Conservation (phyloP, 441 rosid genomes). For the Theobroma grandiflorum region DNA sequence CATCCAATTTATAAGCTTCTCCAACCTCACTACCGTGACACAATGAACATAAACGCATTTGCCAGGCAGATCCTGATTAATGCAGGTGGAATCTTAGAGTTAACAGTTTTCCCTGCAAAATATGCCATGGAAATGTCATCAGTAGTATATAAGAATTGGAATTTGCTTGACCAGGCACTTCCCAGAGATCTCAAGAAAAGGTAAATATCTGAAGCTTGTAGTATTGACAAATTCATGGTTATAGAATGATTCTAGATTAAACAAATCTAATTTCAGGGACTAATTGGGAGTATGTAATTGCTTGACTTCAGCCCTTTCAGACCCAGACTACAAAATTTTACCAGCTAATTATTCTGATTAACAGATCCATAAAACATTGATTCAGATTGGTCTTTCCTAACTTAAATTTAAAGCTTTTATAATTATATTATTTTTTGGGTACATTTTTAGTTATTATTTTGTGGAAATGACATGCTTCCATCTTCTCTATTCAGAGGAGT, state of each 20-base stretch:
- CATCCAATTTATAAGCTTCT: conserved; percentile 87
- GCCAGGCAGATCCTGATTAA: conserved; percentile 78
- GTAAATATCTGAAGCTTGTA: conserved; percentile 36
- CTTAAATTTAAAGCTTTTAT: too few relatives aligned
- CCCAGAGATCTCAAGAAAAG: conserved; percentile 84
- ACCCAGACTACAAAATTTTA: too few relatives aligned
- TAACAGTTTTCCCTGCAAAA: conserved; percentile 67
- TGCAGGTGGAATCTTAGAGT: conserved; percentile 79
- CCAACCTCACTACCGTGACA: conserved; percentile 90
- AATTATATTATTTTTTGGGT: too few relatives aligned
- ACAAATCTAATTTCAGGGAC: neutral
- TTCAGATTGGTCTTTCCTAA: neutral
- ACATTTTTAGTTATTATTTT: too few relatives aligned
- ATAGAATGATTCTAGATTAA: neutral
- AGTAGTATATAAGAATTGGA: conserved; percentile 68
- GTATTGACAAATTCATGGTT: neutral
- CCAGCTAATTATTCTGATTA: too few relatives aligned
- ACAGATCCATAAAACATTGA: neutral
- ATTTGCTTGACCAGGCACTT: conserved; percentile 79
- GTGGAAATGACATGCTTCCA: neutral
- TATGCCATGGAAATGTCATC: conserved; percentile 93
- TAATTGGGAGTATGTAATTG: neutral
- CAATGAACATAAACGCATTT: conserved; percentile 88
- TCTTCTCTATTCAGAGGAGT: conserved; percentile 63
- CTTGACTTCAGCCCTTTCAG: too few relatives aligned